Base-by-base conservation (phyloP, 73 alveolate species). In the Paramecium tetraurelia region DNA sequence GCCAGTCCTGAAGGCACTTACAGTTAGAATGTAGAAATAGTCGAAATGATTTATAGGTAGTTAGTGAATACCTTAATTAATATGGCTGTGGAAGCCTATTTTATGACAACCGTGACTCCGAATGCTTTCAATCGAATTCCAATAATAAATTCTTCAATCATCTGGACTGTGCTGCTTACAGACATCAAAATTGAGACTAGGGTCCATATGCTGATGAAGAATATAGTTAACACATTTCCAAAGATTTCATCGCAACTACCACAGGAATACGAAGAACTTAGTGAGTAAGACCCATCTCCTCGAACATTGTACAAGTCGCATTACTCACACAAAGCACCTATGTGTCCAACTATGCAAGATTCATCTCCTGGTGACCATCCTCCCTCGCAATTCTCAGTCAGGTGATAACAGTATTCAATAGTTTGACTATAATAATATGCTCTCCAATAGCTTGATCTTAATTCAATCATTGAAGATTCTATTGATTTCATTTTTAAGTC, bases 281-380 rank as follows among this genome's bases (percentile, higher is more conserved):
- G 18, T 8, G 89, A 76, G 7, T 40, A 40, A 40, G 48, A 40
- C 14, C 48, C 48, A 40, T 40, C 48, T 7, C 48, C 48, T 40
- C 48, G 8, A 76, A 76, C 40, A 40, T 43, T 38, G 21, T 76
- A 76, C n/a, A 76, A 22, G 43, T 76, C 89, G 18, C 89, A 76
- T 21, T 43, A 20, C 33, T 76, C 89, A 76, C 89, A 76, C 22
- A 76, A 72, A 31, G 89, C 89, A 18, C 89, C 89, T 0, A 76
- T 36, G 8, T 76, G 89, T 9, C 89, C 89, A 8, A 18, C 8
- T 36, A 72, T 38, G 7, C 89, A 76, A 76, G 77, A 36, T 14
- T 35, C 36, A 76, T 76, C 89, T 20, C 89, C 89, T 20, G 44
- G 59, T 31, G 8, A n/a, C 71, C 71, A 35, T 22, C 89, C 89